Percentiles rank a stretch among this genome's conserved stretches.
These are phyloP conservation scores for Microthlaspi erraticum DNA, from an alignment of 345 rosid genomes.

Conservation along the genomic window DNA sequence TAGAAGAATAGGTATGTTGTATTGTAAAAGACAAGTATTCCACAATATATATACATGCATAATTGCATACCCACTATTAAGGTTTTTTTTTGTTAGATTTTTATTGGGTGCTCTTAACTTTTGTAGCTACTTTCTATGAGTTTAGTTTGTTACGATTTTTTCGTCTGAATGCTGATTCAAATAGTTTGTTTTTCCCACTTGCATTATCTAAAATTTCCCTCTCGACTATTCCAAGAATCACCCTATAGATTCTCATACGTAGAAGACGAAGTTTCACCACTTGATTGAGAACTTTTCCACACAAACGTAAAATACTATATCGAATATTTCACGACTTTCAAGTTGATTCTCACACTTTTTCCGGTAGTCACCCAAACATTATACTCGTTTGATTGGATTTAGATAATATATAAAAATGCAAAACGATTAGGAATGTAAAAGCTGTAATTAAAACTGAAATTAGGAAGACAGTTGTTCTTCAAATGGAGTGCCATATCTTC, in stretches of 20 bases:
- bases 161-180: neutral
- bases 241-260: neutral
- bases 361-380: slow-evolving; percentile 3
- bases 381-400: neutral
- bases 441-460: neutral
- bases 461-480: slow-evolving; percentile 19
- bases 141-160: neutral
- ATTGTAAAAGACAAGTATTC: neutral
- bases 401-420: neutral
- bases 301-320: no score
- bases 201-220: slow-evolving; percentile 6
- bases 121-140: neutral
- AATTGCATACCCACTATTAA: no score
- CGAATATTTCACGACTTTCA: slow-evolving; percentile 17
- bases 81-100: no score
- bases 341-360: slow-evolving; percentile 23
- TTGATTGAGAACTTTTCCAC: neutral
- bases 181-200: slow-evolving; percentile 8
- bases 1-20: neutral
- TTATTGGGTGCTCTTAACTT: no score
- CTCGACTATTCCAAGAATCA: neutral
- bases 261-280: slow-evolving; percentile 26
- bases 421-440: slow-evolving; percentile 21
- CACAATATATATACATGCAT: no score
- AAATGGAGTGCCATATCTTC: slow-evolving; percentile 32